Base-by-base conservation (phyloP, 768 basidiomycete genomes). In the Hygrophorus russula region DNA sequence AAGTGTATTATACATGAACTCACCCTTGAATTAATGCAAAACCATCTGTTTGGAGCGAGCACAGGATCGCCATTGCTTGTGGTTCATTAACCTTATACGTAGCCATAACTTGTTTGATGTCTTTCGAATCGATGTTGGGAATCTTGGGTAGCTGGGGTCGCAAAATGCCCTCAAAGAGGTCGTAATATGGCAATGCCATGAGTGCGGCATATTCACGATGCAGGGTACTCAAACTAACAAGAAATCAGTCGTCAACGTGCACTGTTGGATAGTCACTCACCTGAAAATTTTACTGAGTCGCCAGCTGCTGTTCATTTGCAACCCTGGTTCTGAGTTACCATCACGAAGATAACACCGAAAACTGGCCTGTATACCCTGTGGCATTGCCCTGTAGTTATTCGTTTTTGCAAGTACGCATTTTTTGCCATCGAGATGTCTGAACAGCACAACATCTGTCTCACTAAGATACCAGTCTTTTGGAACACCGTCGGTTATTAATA, bases 1-100 rank as follows among this genome's bases (percentile, higher is more conserved):
- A 36, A 19, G 13, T 24, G 45, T 32, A 27, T 44, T 8, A 36
- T 5, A 10, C 28, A 44, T 31, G 27, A 18, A 50, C 69, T 43
- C 56, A 93, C 94, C 96, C 96, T 73, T 99, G 96, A 44, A 99
- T 92, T 24, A 99, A 68, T 0, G 79, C 75, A 56, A 99, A 96
- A 0, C 93, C 96, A 10, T 76, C 59, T 0, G 72, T 72, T 38
- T 67, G 61, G 50, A 93, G 66, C 0, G 91, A 77, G 27, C 78
- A 78, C 11, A 87, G 58, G 31, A 99, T 89, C 7, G 96, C 96
- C 28, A 65, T 73, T 6, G 96, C 93, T 59, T 99, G 96, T 1
- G 96, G 96, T 57, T 93, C 83, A 56, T 99, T 99, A 40, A 97
- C 76, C 32, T 70, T 67, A 56, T 83, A 82, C 2, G 64, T 65